A percentile compares a stretch with the other conserved stretches of the same genome.
These are phyloP conservation scores for Cryptosporidium parvum DNA, from an alignment of 169 alveolate species.

Conservation along the genomic window DNA sequence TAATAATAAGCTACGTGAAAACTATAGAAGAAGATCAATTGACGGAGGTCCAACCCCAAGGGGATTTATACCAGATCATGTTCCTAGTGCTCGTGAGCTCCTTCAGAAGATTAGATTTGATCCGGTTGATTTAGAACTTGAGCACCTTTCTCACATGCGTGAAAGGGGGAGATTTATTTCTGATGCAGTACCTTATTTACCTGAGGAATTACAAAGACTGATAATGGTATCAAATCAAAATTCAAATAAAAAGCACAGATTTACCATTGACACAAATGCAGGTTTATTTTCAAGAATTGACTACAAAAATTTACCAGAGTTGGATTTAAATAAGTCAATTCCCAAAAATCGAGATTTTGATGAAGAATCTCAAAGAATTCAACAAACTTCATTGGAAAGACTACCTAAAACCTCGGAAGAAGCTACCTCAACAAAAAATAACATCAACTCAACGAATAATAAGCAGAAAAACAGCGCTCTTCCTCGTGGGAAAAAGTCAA, in stretches of 20 bases:
- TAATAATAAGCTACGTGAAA: conserved; percentile 54
- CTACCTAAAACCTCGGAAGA: neutral
- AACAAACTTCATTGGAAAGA: neutral
- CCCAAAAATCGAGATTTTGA: neutral
- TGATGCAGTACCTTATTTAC: conserved; percentile 74
- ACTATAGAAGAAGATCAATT: conserved; percentile 63
- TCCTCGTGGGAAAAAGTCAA: conserved; percentile 83
- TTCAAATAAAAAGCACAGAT: conserved; percentile 53
- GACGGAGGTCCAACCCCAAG: conserved; percentile 76
- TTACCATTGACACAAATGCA: conserved; percentile 55
- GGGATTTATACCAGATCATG: conserved; percentile 76
- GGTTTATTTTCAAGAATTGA: conserved; percentile 27
- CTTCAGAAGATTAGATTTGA: conserved; percentile 74
- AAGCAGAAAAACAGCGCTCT: conserved; percentile 60
- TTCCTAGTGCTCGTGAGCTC: conserved; percentile 76
- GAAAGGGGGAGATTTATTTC: conserved; percentile 74
- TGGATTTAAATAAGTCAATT: neutral
- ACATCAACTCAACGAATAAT: neutral
- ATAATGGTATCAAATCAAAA: conserved; percentile 68
- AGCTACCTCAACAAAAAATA: neutral
- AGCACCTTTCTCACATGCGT: conserved; percentile 69
- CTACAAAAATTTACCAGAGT: conserved; percentile 1
- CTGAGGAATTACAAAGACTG: conserved; percentile 66
- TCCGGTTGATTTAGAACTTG: conserved; percentile 62
- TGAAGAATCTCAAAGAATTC: neutral